Conservation (phyloP, 1,284 basidiomycete genomes). For the Leccinum insolens region DNA sequence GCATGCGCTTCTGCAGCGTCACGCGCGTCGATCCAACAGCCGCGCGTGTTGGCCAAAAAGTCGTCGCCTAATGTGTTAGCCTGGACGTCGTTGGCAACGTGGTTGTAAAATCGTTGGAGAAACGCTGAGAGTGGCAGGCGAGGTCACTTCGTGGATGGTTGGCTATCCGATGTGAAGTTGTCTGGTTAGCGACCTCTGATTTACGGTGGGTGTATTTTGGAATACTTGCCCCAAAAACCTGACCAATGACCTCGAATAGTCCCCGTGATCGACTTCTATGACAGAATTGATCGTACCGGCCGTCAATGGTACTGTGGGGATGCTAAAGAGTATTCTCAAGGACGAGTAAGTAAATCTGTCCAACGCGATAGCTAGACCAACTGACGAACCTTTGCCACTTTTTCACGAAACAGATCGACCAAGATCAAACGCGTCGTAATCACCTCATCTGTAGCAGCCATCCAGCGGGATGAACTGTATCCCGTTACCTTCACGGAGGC, state of each 20-base stretch:
- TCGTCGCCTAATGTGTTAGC: slow-evolving; percentile 20
- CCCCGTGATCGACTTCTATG: too few species aligned
- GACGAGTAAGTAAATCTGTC: too few species aligned
- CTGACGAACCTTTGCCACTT: too few species aligned
- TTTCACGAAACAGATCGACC: too few species aligned
- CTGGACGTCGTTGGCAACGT: neutral
- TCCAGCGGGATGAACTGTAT: too few species aligned
- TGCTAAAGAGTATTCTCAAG: too few species aligned
- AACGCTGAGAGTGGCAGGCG: slow-evolving; percentile 51
- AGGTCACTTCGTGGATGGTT: slow-evolving; percentile 51
- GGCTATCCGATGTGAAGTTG: slow-evolving; percentile 32
- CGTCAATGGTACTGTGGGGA: too few species aligned
- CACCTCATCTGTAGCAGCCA: too few species aligned
- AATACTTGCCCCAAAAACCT: slow-evolving; percentile 40
- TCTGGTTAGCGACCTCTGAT: slow-evolving; percentile 5
- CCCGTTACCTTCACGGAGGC: too few species aligned
- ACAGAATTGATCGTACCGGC: too few species aligned
- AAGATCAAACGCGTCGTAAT: too few species aligned
- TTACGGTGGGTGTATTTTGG: neutral
- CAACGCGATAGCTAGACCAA: too few species aligned
- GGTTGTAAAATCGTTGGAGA: slow-evolving; percentile 40
- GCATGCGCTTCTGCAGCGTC: neutral
- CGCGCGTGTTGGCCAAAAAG: slow-evolving; percentile 31
- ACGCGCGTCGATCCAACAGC: neutral
- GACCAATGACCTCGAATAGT: neutral